Evolutionary conservation across 2,329 filamentous ascomycete genomes (phyloP), one percentile per base, ranked within the genome.

Genomic region (Didymosphaeria variabile): DNA sequence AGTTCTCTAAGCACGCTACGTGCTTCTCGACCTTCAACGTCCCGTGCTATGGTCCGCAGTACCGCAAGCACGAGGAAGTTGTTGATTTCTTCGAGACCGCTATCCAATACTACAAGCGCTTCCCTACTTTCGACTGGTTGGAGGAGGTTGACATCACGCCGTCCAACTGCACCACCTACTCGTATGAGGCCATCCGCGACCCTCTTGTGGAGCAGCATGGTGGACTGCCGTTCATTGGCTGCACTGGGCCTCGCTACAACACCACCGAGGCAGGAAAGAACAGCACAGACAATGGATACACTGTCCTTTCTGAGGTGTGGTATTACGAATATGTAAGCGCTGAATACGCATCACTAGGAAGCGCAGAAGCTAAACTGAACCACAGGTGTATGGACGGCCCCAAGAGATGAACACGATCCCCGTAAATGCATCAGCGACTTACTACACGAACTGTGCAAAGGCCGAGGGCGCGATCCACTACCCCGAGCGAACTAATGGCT

Each of bases 1-100:
- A 90, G 72, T 90, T 88, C 80, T 84, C 81, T 77, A 90, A 90
- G 80, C 88, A 90, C 76, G 88, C 84, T 2, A 90, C 88, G 15
- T 91, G 88, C 81, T 90, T 80, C 80, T 87, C 84, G 50, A 89
- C 85, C 62, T 90, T 91, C 71, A 87, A 90, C 70, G 77, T 82
- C 6, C 83, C 86, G 32, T 91, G 89, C 83, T 91, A 89, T 74
- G 87, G 87, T 0, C 86, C 87, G 5, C 70, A 81, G 63, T 87
- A 88, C 72, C 72, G 74, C 51, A 55, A 85, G 66, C 84, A 89
- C 74, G 79, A 84, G 61, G 88, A 90, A 26, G 83, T 90, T 1
- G 79, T 88, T 36, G 85, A 90, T 63, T 91, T 85, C 79, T 89
- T 88, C 79, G 81, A 86, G 72, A 89, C 88, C 0, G 79, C 84